Percentiles rank a stretch among this genome's conserved stretches.
These are phyloP conservation scores for Hericium rajendrae DNA, from an alignment of 768 basidiomycete genomes.

Conservation along the genomic window DNA sequence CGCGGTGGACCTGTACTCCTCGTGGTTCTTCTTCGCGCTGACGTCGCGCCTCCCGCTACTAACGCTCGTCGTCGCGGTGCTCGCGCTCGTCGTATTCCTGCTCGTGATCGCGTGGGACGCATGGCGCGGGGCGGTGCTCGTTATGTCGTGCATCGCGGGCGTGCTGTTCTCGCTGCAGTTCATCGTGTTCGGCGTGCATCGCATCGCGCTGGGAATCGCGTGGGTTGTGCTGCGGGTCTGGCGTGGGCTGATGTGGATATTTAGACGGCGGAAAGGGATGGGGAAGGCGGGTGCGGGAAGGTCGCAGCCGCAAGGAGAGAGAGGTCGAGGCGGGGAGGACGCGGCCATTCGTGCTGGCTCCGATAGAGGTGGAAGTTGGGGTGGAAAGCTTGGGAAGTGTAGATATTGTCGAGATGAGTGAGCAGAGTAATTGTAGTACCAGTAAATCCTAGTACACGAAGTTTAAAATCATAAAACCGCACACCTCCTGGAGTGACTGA, in stretches of 20 bases:
- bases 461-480: too few relatives aligned
- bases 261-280: neutral
- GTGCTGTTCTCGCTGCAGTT: constrained; percentile 55
- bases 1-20: constrained; percentile 46
- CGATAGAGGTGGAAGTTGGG: neutral
- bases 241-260: neutral
- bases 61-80: constrained; percentile 45
- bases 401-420: neutral
- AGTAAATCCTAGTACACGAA: too few relatives aligned
- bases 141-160: constrained; percentile 48
- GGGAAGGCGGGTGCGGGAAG: neutral
- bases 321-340: too few relatives aligned
- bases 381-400: neutral
- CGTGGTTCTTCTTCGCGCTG: constrained; percentile 61
- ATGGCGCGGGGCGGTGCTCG: constrained; percentile 53
- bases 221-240: neutral
- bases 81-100: constrained; percentile 50
- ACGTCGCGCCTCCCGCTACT: constrained; percentile 54
- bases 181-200: constrained; percentile 27
- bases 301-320: too few relatives aligned
- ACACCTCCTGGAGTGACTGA: too few relatives aligned
- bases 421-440: neutral
- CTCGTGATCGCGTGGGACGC: constrained; percentile 50
- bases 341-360: too few relatives aligned
- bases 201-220: neutral